phyloP scores from a whole-genome alignment of 208 protist genomes.

The Leptomonas pyrrhocoris region DNA sequence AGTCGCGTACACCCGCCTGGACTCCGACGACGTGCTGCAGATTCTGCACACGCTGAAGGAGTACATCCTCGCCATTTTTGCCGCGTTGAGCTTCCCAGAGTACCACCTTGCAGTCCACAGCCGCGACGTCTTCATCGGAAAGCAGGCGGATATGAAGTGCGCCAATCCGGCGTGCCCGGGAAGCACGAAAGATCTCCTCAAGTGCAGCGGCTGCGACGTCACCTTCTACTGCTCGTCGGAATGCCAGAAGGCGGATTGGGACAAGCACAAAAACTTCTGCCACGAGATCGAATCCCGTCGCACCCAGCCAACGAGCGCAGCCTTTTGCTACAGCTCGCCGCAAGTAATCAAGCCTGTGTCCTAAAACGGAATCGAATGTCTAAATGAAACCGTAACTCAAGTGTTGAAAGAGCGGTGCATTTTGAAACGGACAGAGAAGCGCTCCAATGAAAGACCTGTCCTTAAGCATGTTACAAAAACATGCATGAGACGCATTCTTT shows the following conservation, averaged over 20 bases:
- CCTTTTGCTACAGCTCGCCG: conserved; percentile 27
- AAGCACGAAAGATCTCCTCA: conserved; percentile 68
- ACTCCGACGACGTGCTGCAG: conserved; percentile 44
- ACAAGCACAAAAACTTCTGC: conserved; percentile 75
- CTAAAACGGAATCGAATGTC: conserved; percentile 3
- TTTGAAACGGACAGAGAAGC: neutral
- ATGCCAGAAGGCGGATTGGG: conserved; percentile 82
- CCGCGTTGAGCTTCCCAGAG: conserved; percentile 47
- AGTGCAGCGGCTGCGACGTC: conserved; percentile 78
- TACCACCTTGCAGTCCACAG: conserved; percentile 81
- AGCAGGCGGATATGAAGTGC: conserved; percentile 64
- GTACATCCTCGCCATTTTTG: conserved; percentile 51
- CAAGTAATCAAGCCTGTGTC: conserved; percentile 40
- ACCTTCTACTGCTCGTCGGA: conserved; percentile 81
- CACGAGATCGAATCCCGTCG: conserved; percentile 70
- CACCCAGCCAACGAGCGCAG: conserved; percentile 23
- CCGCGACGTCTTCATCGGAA: conserved; percentile 61
- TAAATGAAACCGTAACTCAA: neutral
- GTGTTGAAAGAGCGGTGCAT: neutral
- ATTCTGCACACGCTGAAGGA: conserved; percentile 56
- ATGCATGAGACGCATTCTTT: too few species aligned
- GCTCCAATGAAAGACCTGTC: too few species aligned
- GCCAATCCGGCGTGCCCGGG: conserved; percentile 60
- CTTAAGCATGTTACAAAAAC: too few species aligned
- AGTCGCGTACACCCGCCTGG: conserved; percentile 38